phyloP scores from a whole-genome alignment of 768 basidiomycete genomes.

The Mycena olivaceomarginata region DNA sequence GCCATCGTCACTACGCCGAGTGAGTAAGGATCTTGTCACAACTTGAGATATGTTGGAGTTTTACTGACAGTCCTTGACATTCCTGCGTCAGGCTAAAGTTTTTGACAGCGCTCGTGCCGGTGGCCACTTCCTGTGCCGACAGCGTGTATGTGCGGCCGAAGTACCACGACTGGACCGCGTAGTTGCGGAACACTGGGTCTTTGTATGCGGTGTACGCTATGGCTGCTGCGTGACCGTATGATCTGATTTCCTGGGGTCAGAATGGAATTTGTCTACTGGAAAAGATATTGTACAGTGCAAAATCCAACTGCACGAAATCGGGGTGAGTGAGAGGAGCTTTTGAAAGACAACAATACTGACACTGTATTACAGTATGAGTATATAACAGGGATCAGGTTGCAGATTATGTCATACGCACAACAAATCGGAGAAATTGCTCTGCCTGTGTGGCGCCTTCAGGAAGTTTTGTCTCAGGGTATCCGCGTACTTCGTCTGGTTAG shows the following conservation, averaged over 20 bases:
- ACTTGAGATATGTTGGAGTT: no score
- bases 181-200: constrained; percentile 16
- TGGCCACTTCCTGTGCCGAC: no score
- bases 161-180: constrained; percentile 29
- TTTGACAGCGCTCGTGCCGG: no score
- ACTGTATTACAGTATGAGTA: neutral
- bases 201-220: constrained; percentile 15
- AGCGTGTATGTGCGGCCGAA: constrained; percentile 27
- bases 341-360: neutral
- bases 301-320: neutral
- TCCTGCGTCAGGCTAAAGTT: no score
- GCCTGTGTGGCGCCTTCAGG: neutral
- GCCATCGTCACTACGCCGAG: neutral
- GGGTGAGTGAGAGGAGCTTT: neutral
- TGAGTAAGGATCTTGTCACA: no score
- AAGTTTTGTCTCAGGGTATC: constrained; percentile 10
- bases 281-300: neutral
- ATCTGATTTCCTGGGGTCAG: neutral
- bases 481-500: constrained; percentile 5
- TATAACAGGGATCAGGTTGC: neutral
- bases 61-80: no score
- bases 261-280: no score
- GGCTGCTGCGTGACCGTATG: constrained; percentile 19
- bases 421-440: constrained; percentile 1
- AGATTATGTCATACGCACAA: neutral